These are phyloP conservation scores for Magnolia officinalis DNA, from an alignment of 164 flowering plant genomes.

Conservation along the genomic window DNA sequence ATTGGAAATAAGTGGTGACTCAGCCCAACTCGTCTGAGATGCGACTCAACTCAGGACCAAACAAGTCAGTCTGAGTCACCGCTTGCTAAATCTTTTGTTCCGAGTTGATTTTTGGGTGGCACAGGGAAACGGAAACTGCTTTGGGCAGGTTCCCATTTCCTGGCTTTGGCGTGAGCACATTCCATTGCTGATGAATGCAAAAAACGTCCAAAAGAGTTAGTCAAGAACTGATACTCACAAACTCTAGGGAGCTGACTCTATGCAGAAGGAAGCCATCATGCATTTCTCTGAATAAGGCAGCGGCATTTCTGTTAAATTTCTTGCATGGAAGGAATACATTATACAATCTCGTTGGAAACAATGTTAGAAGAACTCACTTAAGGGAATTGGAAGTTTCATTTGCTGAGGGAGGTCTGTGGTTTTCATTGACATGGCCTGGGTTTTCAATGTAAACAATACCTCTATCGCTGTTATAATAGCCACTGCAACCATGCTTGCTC, in stretches of 20 bases:
- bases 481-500: conserved; percentile 38
- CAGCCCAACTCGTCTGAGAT: background rate
- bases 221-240: conserved; percentile 36
- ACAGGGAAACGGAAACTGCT: background rate
- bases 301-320: background rate
- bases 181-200: background rate
- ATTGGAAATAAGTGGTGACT: too few relatives aligned
- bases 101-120: background rate
- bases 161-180: background rate
- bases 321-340: background rate
- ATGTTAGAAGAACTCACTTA: conserved; percentile 22
- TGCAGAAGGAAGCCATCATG: conserved; percentile 58
- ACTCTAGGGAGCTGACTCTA: conserved; percentile 47
- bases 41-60: background rate
- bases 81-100: background rate
- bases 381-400: conserved; percentile 13
- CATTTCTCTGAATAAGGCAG: conserved; percentile 27
- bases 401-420: conserved; percentile 9
- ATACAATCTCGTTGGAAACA: background rate
- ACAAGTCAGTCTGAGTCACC: background rate
- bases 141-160: background rate
- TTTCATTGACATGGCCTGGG: conserved; percentile 20
- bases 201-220: background rate
- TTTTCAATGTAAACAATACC: conserved; percentile 35
- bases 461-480: conserved; percentile 19